These are phyloP conservation scores for Bipolaris victoriae DNA, from an alignment of 2,329 filamentous ascomycete species.

Conservation along the genomic window DNA sequence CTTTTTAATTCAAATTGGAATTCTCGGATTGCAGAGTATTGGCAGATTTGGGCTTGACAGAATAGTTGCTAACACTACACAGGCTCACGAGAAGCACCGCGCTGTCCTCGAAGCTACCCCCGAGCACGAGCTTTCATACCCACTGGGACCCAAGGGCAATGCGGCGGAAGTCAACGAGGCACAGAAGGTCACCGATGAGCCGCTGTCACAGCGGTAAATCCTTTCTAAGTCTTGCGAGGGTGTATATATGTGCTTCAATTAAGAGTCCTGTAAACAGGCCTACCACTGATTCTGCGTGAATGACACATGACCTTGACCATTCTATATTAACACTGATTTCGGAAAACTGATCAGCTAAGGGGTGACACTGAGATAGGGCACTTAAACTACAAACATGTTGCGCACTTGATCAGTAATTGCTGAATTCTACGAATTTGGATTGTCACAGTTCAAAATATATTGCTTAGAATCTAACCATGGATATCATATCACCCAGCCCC, in stretches of 20 bases:
- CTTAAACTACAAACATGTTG: not conserved
- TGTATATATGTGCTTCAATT: slow-evolving; percentile 40
- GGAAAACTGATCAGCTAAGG: not conserved
- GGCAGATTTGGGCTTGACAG: not conserved
- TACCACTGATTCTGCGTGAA: not conserved
- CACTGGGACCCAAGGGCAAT: slow-evolving; percentile 68
- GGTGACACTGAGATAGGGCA: not conserved
- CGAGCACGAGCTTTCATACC: slow-evolving; percentile 78
- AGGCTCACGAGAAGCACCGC: slow-evolving; percentile 92
- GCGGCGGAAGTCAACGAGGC: slow-evolving; percentile 64
- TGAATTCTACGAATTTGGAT: not conserved
- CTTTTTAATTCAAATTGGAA: too few species aligned
- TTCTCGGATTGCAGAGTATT: not conserved
- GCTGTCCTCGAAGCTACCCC: slow-evolving; percentile 82
- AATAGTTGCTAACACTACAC: slow-evolving; percentile 18
- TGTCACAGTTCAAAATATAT: not conserved
- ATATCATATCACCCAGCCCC: not conserved
- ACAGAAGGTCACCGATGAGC: slow-evolving; percentile 65
- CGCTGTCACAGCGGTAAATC: slow-evolving; percentile 63
- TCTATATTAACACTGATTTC: not conserved
- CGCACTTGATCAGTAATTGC: not conserved
- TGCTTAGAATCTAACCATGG: not conserved
- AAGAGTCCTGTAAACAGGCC: slow-evolving; percentile 3
- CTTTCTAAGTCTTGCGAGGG: not conserved
- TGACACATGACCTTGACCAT: not conserved